Evolutionary conservation across 495 filamentous ascomycete species (phyloP).

Genomic region (Podospora conica): DNA sequence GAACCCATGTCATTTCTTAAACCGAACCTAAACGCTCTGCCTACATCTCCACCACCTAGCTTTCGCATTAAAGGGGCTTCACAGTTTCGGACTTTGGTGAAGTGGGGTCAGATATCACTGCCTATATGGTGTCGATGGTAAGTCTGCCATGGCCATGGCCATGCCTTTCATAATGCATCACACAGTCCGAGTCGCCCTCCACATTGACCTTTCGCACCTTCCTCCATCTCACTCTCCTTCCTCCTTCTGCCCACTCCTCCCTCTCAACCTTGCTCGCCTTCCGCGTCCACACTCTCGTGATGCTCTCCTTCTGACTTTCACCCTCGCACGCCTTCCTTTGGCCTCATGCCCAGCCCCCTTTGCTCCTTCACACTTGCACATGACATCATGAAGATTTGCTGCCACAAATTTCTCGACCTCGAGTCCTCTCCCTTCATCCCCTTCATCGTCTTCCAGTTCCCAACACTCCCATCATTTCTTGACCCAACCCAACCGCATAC

Average conservation of each 20-base stretch:
- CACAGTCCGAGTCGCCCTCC: neutral
- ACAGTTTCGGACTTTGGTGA: neutral
- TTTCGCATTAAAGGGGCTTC: neutral
- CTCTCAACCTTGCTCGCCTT: too few species aligned
- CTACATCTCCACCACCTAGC: neutral
- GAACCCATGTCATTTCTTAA: too few species aligned
- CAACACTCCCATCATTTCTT: neutral
- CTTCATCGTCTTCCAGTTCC: neutral
- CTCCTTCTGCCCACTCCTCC: too few species aligned
- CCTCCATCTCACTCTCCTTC: neutral
- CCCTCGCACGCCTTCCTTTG: neutral
- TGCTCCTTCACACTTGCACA: neutral
- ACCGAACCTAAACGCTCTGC: too few species aligned
- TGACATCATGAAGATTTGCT: neutral
- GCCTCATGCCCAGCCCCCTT: neutral
- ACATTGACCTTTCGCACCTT: neutral
- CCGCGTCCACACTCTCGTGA: too few species aligned
- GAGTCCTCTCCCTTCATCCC: neutral
- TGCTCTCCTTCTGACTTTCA: too few species aligned
- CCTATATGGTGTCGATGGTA: neutral
- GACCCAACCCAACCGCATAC: neutral
- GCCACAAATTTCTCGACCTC: neutral
- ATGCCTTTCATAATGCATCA: too few species aligned
- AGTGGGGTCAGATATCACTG: neutral
- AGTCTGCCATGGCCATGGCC: neutral